Base-by-base conservation (phyloP, 1,284 basidiomycete genomes). In the Chalciporus sp. region DNA sequence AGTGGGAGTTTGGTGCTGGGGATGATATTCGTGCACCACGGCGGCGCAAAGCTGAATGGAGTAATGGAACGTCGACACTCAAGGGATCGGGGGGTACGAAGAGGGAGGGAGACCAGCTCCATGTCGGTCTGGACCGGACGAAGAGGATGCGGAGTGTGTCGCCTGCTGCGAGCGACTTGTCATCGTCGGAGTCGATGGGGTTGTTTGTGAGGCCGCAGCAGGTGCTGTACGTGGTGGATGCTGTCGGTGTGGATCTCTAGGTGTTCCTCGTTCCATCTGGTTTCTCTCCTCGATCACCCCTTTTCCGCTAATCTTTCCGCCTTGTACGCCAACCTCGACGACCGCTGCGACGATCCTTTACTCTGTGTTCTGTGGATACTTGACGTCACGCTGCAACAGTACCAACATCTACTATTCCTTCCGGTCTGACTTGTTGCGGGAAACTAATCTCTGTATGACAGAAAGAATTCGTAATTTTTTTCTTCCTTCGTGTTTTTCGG, bases 191-290 rank as follows among this genome's bases (percentile, higher is more conserved):
- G 68, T 83, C 84, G 2, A 75, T 89, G 61, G 90, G 89, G 2
- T 66, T 92, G 40, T 92, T 92, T 65, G 89, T 92, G 39, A 73
- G 89, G 53, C 89, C 89, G 9, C 86, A 89, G 70, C 88, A 92
- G 66, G 89, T 92, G 50, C 72, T 92, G 47, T 91, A 92, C 66
- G 89, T 92, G 20, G 82, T 92, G 33, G 88, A 91, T 66, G 90
- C 90, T 46, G 79, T 81, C 19, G 79, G 76, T 5, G 69, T 72
- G 6, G 76, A 78, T 58, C 61, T 76, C 33, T 69, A 27, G 35
- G 54, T 65, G 35, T 27, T 46, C 7, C n/a, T 45, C 2, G 28
- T 27, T 29, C n/a, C 16, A 27, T 44, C 42, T 31, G 16, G 12
- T 19, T 16, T 9, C 42, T 10, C n/a, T 14, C 43, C 11, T 45